These are phyloP conservation scores for Phytophthora hybrid DNA, from an alignment of 352 stramenopile genomes.

Conservation along the genomic window DNA sequence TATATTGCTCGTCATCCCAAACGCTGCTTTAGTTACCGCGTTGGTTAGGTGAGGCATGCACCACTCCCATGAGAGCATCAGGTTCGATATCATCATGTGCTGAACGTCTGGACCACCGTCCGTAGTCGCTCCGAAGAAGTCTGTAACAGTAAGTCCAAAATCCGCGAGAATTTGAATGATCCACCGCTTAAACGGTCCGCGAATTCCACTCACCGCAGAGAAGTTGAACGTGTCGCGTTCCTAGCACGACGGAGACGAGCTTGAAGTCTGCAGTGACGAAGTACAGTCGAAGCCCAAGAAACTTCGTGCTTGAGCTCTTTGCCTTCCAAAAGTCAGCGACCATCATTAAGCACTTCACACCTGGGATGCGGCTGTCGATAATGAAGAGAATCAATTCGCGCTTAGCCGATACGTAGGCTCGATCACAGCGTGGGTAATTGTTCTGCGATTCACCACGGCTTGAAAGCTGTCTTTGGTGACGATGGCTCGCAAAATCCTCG, in stretches of 20 bases:
- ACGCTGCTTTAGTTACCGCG: constrained; percentile 3
- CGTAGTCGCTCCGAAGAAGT: constrained; percentile 9
- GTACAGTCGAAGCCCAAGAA: constrained; percentile 3
- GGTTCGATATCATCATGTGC: constrained; percentile 7
- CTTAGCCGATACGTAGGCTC: too few relatives aligned
- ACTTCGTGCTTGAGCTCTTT: constrained; percentile 4
- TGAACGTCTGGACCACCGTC: constrained; percentile 1
- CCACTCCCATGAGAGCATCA: constrained; percentile 1
- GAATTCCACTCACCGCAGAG: constrained; percentile 7
- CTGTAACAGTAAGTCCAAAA: background rate
- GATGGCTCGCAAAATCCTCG: background rate
- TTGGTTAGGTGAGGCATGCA: constrained; percentile 7
- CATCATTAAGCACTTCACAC: too few relatives aligned
- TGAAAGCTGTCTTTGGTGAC: constrained; percentile 9
- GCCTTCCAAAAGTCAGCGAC: constrained; percentile 13
- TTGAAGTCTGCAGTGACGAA: background rate
- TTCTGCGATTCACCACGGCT: background rate
- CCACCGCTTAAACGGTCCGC: constrained; percentile 7
- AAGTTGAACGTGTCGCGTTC: constrained; percentile 4
- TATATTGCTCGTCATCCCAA: constrained; percentile 1
- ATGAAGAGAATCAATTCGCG: too few relatives aligned
- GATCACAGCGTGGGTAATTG: constrained; percentile 11
- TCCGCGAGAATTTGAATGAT: constrained; percentile 1
- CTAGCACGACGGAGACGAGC: constrained; percentile 7
- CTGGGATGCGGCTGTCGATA: too few relatives aligned